These are phyloP conservation scores for Colletotrichum zoysiae DNA, from an alignment of 2,329 filamentous ascomycete genomes.

Conservation along the genomic window DNA sequence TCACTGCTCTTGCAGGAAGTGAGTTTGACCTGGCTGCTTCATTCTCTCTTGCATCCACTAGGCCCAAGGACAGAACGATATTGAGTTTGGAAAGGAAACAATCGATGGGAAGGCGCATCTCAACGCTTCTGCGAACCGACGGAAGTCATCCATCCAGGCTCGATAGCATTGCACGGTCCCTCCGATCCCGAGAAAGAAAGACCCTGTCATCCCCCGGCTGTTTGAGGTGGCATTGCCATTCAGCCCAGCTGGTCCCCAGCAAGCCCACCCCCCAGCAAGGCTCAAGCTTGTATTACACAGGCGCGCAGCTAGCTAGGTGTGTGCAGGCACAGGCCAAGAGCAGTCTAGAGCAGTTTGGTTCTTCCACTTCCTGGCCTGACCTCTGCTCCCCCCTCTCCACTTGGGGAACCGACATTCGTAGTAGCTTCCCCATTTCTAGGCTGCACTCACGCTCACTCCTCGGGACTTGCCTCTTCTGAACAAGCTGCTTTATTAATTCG, in stretches of 20 bases:
- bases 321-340: conserved; percentile 8
- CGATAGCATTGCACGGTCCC: conserved; percentile 21
- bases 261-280: conserved; percentile 17
- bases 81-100: conserved; percentile 13
- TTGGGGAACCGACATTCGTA: conserved; percentile 25
- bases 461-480: conserved; percentile 30
- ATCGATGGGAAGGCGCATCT: conserved; percentile 16
- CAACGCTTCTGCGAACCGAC: conserved; percentile 24
- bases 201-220: conserved; percentile 19
- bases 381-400: conserved; percentile 19
- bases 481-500: conserved; percentile 37
- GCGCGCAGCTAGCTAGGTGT: not conserved
- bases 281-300: conserved; percentile 22
- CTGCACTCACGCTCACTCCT: conserved; percentile 34
- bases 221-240: conserved; percentile 10
- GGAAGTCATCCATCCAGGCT: conserved; percentile 11
- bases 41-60: not conserved
- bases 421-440: conserved; percentile 38
- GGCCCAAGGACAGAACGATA: not conserved
- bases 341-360: conserved; percentile 14
- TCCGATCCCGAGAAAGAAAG: conserved; percentile 21
- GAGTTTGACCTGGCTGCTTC: not conserved
- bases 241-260: conserved; percentile 3
- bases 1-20: not conserved
- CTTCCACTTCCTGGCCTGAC: conserved; percentile 25